Base-by-base conservation (phyloP, 345 rosid genomes). In the Crucihimalaya himalaica region DNA sequence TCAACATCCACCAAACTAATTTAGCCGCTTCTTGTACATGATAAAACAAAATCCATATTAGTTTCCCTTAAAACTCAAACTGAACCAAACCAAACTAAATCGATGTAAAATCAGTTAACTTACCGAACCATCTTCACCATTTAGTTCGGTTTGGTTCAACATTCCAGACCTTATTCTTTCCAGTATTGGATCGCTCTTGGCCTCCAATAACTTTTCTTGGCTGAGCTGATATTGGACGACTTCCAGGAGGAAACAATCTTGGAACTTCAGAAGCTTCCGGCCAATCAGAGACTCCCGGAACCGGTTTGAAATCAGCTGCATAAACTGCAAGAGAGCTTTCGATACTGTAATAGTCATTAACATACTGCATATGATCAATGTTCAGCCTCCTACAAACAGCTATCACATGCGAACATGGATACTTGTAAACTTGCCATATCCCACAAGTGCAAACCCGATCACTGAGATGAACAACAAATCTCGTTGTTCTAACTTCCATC, bases 301-400 rank as follows among this genome's bases (percentile, higher is more conserved):
- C 32, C 6, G 45, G 64, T 8, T 19, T 43, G 3, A 29, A 55
- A 0, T 1, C 31, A 55, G 63, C 54, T 13, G 43, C 73, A 4
- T 68, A 55, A 55, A 28, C 63, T 55, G 8, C 31, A 42, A 16
- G 29, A 40, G 18, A 20, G 12, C 21, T 59, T 14, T 55, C 5
- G 18, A 8, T 42, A 1, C 8, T 69, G 64, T 42, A 69, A 5
- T 3, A 69, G 6, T 69, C 64, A 5, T 43, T 56, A 7, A 69
- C 55, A 43, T 56, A 69, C 31, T 19, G 54, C 64, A 69, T 19
- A 43, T 69, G 64, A n/a, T 69, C 64, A 55, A 8, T 19, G 9
- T 56, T 29, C 10, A 69, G 29, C 54, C 12, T 68, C 73, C 31
- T 19, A 43, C 54, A 68, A 42, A 68, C 64, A 0, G 73, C 73